phyloP scores from a whole-genome alignment of 352 stramenopile genomes.

The Halophytophthora polymorphica region DNA sequence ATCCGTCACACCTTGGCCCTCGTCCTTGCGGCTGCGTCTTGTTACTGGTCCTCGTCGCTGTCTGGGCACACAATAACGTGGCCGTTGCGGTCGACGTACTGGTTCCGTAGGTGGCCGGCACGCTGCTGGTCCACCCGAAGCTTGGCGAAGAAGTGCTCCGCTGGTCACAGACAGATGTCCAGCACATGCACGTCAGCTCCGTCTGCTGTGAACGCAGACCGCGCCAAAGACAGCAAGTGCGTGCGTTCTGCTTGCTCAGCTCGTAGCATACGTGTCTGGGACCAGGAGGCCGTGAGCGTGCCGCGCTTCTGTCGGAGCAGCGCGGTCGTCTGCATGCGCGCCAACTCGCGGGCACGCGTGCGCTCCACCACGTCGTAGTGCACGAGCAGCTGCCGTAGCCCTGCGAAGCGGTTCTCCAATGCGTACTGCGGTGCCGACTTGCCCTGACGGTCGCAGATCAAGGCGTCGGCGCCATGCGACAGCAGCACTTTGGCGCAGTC shows the following conservation, averaged over 20 bases:
- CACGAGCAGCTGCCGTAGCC: constrained; percentile 38
- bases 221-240: neutral
- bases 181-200: constrained; percentile 1
- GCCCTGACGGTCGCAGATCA: constrained; percentile 31
- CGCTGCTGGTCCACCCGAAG: constrained; percentile 49
- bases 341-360: constrained; percentile 28
- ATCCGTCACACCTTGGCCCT: constrained; percentile 11
- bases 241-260: neutral
- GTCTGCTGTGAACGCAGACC: neutral
- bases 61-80: constrained; percentile 50
- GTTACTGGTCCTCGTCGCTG: constrained; percentile 13
- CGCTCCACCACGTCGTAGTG: constrained; percentile 45
- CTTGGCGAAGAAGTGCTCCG: constrained; percentile 37
- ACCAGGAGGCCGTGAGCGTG: constrained; percentile 44
- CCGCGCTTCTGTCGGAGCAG: constrained; percentile 44
- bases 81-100: constrained; percentile 52
- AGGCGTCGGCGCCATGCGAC: constrained; percentile 28
- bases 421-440: constrained; percentile 46
- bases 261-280: constrained; percentile 39
- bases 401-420: constrained; percentile 23
- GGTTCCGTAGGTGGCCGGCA: constrained; percentile 49
- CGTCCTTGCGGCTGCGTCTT: neutral
- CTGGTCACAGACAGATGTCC: constrained; percentile 22
- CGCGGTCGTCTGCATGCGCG: constrained; percentile 14
- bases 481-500: constrained; percentile 60